A percentile compares a stretch with the other conserved stretches of the same genome.
Conservation (phyloP, 352 stramenopile species). For the Pythium brassicae region DNA sequence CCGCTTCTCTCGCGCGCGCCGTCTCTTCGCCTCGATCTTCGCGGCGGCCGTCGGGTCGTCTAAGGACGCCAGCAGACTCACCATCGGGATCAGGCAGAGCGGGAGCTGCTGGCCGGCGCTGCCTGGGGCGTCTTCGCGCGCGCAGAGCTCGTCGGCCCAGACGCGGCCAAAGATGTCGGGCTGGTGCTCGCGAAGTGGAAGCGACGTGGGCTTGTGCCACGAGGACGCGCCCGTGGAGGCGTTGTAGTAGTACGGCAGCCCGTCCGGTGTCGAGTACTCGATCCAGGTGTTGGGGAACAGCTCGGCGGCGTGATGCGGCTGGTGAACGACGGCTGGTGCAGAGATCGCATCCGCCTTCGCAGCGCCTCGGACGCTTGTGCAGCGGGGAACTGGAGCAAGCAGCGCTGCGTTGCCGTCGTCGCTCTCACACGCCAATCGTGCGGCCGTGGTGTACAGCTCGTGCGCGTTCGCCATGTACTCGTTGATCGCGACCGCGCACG, state of each 20-base stretch:
- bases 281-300: slow-evolving; percentile 26
- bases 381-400: neutral
- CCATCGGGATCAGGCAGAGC: slow-evolving; percentile 65
- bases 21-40: slow-evolving; percentile 40
- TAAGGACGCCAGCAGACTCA: slow-evolving; percentile 56
- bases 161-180: slow-evolving; percentile 6
- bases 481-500: slow-evolving; percentile 46
- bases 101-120: slow-evolving; percentile 31
- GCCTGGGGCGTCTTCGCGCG: neutral
- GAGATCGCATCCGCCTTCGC: slow-evolving; percentile 1
- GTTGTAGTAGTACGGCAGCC: slow-evolving; percentile 72
- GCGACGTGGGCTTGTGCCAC: slow-evolving; percentile 35
- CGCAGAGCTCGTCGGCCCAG: slow-evolving; percentile 1
- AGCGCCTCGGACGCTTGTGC: neutral
- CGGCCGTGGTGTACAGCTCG: slow-evolving; percentile 14
- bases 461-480: slow-evolving; percentile 43
- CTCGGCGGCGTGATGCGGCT: slow-evolving; percentile 3
- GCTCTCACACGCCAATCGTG: neutral
- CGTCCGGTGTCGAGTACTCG: slow-evolving; percentile 43
- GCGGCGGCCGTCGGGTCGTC: slow-evolving; percentile 55
- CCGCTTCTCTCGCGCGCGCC: slow-evolving; percentile 29
- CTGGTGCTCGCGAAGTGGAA: neutral
- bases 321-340: neutral
- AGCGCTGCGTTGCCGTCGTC: neutral
- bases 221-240: slow-evolving; percentile 38